phyloP scores from a whole-genome alignment of 768 basidiomycete species.

The Naganishia randhawae region DNA sequence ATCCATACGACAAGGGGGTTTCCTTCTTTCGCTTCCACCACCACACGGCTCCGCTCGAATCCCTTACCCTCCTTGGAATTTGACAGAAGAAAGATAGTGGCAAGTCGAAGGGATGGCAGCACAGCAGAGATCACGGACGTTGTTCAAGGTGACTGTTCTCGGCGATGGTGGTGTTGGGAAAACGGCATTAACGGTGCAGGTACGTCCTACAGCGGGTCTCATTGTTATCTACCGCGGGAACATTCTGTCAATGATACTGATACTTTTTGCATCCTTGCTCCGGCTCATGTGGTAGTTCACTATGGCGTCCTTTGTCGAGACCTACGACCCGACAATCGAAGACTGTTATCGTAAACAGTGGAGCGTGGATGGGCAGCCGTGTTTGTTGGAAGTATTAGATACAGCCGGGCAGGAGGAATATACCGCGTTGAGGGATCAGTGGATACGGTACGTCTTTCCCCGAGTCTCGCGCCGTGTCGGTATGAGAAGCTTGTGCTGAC shows the following conservation, averaged over 20 bases:
- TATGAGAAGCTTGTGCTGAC: too few species aligned
- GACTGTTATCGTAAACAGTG: slow-evolving; percentile 94
- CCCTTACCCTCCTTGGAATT: too few species aligned
- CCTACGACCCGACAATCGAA: slow-evolving; percentile 98
- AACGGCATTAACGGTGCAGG: slow-evolving; percentile 92
- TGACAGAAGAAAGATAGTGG: background rate
- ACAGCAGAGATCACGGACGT: slow-evolving; percentile 35
- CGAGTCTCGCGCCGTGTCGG: too few species aligned
- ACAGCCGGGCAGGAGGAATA: slow-evolving; percentile 99
- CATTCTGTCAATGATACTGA: too few species aligned
- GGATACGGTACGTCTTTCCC: slow-evolving; percentile 70
- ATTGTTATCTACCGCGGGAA: too few species aligned
- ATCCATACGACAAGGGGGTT: too few species aligned
- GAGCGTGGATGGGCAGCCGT: slow-evolving; percentile 90
- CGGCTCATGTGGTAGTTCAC: slow-evolving; percentile 64
- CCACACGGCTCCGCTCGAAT: too few species aligned
- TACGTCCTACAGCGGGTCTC: too few species aligned
- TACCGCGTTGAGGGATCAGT: slow-evolving; percentile 91
- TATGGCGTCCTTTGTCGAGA: slow-evolving; percentile 94
- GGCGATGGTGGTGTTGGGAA: slow-evolving; percentile 98
- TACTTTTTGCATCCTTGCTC: background rate
- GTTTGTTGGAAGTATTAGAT: slow-evolving; percentile 93
- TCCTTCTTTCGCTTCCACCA: too few species aligned
- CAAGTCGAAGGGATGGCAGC: background rate
- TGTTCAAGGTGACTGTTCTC: slow-evolving; percentile 77